Conservation (phyloP, 2,329 filamentous ascomycete species). For the Fusarium brevicatenulatum region DNA sequence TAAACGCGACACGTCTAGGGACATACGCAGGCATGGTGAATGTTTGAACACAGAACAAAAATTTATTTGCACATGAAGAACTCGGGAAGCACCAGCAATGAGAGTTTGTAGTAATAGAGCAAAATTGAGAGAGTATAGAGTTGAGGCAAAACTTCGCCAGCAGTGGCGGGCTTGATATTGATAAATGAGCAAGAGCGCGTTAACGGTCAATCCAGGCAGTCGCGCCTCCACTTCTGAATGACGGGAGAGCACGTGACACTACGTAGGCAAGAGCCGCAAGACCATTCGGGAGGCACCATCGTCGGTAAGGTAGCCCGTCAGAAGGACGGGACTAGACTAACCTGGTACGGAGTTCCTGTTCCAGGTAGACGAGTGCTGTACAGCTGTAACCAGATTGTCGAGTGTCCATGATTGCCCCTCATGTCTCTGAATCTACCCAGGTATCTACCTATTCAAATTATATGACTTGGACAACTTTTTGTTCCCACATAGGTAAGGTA, state of each 20-base stretch:
- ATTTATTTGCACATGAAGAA: conserved; percentile 41
- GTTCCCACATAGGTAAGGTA: neutral
- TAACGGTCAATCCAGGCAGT: conserved; percentile 33
- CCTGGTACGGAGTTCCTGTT: neutral
- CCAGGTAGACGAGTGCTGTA: neutral
- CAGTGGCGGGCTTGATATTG: conserved; percentile 19
- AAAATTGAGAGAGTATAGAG: neutral
- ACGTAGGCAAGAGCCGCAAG: neutral
- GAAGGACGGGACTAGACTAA: neutral
- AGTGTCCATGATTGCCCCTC: conserved; percentile 30
- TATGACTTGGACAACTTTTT: neutral
- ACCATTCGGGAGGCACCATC: neutral
- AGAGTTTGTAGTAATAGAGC: neutral
- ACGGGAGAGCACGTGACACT: conserved; percentile 48
- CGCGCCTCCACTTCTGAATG: conserved; percentile 32
- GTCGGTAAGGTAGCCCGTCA: neutral
- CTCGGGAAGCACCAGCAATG: neutral
- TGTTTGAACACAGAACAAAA: conserved; percentile 3
- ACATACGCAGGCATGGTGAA: conserved; percentile 59
- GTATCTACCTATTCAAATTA: neutral
- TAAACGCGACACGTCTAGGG: conserved; percentile 16
- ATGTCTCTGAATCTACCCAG: neutral
- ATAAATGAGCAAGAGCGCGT: conserved; percentile 35
- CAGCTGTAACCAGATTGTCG: conserved; percentile 5
- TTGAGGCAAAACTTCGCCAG: conserved; percentile 12